Percentiles rank a stretch among this genome's conserved stretches.
Conservation (phyloP, 805 yeast species). For the Candida vaughaniae region DNA sequence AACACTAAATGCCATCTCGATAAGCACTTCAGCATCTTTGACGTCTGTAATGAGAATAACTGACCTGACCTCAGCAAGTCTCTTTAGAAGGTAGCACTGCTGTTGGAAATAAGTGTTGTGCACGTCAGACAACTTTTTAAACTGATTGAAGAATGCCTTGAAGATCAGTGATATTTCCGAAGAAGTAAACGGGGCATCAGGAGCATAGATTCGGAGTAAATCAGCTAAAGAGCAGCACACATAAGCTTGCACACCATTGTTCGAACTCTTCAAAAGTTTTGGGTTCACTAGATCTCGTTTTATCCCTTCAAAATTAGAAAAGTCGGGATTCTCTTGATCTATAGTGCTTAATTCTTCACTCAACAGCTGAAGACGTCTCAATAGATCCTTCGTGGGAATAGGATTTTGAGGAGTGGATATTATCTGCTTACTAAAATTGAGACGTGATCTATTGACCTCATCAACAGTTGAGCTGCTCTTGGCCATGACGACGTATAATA, state of each 20-base stretch:
- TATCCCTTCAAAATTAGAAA: slow-evolving; percentile 39
- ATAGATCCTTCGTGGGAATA: slow-evolving; percentile 61
- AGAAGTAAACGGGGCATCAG: slow-evolving; percentile 83
- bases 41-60: slow-evolving; percentile 74
- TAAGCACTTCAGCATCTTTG: slow-evolving; percentile 56
- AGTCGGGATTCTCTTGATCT: slow-evolving; percentile 51
- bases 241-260: slow-evolving; percentile 66
- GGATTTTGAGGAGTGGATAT: slow-evolving; percentile 57
- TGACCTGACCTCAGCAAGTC: slow-evolving; percentile 73
- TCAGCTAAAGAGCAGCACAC: slow-evolving; percentile 76
- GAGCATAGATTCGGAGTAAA: slow-evolving; percentile 75
- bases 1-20: slow-evolving; percentile 54
- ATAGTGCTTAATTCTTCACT: slow-evolving; percentile 59
- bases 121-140: slow-evolving; percentile 52
- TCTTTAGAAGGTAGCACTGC: slow-evolving; percentile 61
- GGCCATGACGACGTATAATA: neutral
- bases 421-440: slow-evolving; percentile 33
- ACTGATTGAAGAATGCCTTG: slow-evolving; percentile 61
- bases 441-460: neutral
- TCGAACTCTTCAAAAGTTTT: slow-evolving; percentile 60
- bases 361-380: slow-evolving; percentile 54
- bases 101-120: slow-evolving; percentile 63
- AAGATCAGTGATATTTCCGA: slow-evolving; percentile 63
- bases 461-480: neutral
- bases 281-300: slow-evolving; percentile 54